A percentile compares a stretch with the other conserved stretches of the same genome.
Conservation (phyloP, 106 monocot species). For the Alisma plantagoaquatica region DNA sequence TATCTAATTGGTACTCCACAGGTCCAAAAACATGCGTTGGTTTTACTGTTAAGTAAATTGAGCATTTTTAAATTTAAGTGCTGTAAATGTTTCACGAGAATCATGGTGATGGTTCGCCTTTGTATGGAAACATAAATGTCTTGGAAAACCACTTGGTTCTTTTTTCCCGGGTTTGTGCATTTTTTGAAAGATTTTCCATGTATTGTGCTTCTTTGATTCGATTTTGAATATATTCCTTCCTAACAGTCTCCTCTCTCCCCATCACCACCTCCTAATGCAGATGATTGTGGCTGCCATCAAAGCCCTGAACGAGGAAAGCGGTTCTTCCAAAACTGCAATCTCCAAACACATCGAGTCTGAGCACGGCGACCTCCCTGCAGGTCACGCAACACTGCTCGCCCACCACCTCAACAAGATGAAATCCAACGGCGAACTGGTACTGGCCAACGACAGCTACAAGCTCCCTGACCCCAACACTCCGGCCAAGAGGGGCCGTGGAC, state of each 20-base stretch:
- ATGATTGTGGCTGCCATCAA: conserved; percentile 63
- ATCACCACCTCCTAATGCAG: conserved; percentile 17
- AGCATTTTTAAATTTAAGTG: too few relatives aligned
- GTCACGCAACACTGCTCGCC: conserved; percentile 24
- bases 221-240: background rate
- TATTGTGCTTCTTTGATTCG: background rate
- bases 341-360: conserved; percentile 49
- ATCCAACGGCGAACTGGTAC: conserved; percentile 36
- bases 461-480: conserved; percentile 15
- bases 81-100: too few relatives aligned
- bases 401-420: conserved; percentile 34
- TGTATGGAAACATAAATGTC: too few relatives aligned
- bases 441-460: conserved; percentile 36
- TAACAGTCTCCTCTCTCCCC: background rate
- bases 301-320: conserved; percentile 42
- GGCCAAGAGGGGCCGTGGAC: conserved; percentile 35
- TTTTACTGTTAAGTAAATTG: too few relatives aligned
- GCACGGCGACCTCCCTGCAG: conserved; percentile 42
- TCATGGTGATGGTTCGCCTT: too few relatives aligned
- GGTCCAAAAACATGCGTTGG: too few relatives aligned
- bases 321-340: conserved; percentile 71
- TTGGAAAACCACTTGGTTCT: too few relatives aligned
- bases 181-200: background rate
- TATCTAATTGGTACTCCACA: too few relatives aligned
- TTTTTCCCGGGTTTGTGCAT: too few relatives aligned